These are phyloP conservation scores for Ettlia oleoabundans DNA, from an alignment of 139 green algal species.

Conservation along the genomic window DNA sequence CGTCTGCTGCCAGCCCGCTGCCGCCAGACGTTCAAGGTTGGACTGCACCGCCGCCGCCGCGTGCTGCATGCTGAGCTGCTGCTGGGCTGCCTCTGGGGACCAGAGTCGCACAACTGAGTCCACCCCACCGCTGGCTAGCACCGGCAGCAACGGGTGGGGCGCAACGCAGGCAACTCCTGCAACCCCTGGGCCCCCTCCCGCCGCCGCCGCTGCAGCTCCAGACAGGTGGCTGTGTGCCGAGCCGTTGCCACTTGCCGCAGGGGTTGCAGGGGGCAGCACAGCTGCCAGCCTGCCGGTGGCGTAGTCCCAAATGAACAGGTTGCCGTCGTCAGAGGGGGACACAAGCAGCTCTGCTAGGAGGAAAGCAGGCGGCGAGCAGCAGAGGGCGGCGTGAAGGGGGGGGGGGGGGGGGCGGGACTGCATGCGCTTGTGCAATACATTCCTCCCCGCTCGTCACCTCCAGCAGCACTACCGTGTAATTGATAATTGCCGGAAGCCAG, in stretches of 20 bases:
- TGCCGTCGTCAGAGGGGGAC: conserved; percentile 70
- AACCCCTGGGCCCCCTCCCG: neutral
- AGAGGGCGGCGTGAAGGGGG: too few relatives aligned
- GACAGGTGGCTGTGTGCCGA: neutral
- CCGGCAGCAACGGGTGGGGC: conserved; percentile 26
- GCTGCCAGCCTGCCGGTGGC: conserved; percentile 45
- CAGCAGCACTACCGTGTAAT: too few relatives aligned
- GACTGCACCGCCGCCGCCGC: conserved; percentile 3
- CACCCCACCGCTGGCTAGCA: conserved; percentile 56
- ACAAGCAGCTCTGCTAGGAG: conserved; percentile 47
- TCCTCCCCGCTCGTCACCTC: too few relatives aligned
- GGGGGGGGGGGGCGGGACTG: too few relatives aligned
- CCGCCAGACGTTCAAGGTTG: conserved; percentile 12
- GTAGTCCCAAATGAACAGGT: conserved; percentile 73
- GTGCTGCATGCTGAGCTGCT: neutral
- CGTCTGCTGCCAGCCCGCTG: neutral
- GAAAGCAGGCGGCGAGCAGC: neutral
- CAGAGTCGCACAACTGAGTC: conserved; percentile 60
- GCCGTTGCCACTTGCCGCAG: neutral
- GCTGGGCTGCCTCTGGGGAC: conserved; percentile 47
- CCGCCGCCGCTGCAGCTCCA: neutral
- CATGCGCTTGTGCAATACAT: too few relatives aligned
- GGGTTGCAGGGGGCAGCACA: conserved; percentile 9
- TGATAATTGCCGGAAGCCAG: too few relatives aligned
- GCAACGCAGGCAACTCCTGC: conserved; percentile 17